Evolutionary conservation across 1,284 basidiomycete genomes (phyloP), one percentile per base, ranked within the genome.

Genomic region (Moesziomyces sp.): DNA sequence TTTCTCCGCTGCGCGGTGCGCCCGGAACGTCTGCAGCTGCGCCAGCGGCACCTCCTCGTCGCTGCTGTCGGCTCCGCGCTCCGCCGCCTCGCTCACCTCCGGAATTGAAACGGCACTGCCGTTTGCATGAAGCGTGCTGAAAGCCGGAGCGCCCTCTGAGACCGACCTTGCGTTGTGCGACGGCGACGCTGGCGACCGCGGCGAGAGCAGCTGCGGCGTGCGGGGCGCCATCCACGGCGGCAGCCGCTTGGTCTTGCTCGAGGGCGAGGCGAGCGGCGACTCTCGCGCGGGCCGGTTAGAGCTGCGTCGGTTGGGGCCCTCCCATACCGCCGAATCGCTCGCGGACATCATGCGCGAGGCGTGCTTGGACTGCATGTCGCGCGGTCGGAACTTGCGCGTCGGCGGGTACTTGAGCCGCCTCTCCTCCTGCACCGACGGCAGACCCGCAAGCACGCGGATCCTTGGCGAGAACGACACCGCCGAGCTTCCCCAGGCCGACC

Each of bases 21-120:
- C 58, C 7, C 70, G 62, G 58, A 74, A 63, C 5, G 43, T 47
- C 11, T 62, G 67, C 46, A 77, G 60, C 48, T 76, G 54, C 18
- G 66, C 76, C 5, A 78, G 55, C 5, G 78, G 76, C 3, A 78
- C 60, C 18, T 78, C 76, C 19, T 79, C 78, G 45, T 76, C 75
- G 42, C 77, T 77, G 52, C 64, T 73, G n/a, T 61, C 62, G 4
- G 30, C 59, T 6, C 30, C 55, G 13, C 47, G 34, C 14, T 65
- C 65, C 18, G 54, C 50, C 5, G 42, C 34, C 47, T 64, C 65
- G 13, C 34, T 55, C 23, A 45, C 61, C 43, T 60, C 58, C 2
- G 65, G 52, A n/a, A 57, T 63, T 3, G 59, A 59, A 3, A 53
- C 50, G 8, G 64, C 48, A 35, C 57, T 60, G 28, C 56, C 43